A percentile compares a stretch with the other conserved stretches of the same genome.
Evolutionary conservation across 2,329 filamentous ascomycete genomes (phyloP).

Genomic region (Colletotrichum karsti): DNA sequence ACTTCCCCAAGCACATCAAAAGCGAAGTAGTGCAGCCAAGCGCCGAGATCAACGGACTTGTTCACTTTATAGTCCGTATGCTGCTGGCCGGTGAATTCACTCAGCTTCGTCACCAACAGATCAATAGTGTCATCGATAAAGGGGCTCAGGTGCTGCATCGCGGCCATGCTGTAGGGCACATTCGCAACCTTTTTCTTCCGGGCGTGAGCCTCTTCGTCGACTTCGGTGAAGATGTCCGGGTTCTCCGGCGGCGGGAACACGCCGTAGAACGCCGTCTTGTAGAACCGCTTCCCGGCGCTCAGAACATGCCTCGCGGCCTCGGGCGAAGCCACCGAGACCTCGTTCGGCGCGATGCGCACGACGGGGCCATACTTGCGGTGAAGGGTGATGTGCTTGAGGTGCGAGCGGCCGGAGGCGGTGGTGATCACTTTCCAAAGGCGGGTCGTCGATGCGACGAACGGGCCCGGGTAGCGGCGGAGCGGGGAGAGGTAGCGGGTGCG

Average conservation of each 20-base stretch:
- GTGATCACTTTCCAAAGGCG: conserved; percentile 53
- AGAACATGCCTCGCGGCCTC: conserved; percentile 45
- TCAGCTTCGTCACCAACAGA: conserved; percentile 51
- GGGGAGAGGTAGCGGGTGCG: conserved; percentile 62
- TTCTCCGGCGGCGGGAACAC: conserved; percentile 66
- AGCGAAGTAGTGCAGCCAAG: conserved; percentile 48
- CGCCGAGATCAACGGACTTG: conserved; percentile 52
- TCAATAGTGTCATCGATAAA: conserved; percentile 62
- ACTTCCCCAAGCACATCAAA: conserved; percentile 60
- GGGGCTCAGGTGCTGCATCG: conserved; percentile 59
- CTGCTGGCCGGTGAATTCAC: conserved; percentile 42
- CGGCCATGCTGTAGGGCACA: conserved; percentile 61
- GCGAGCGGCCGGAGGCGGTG: conserved; percentile 46
- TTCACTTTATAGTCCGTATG: conserved; percentile 4
- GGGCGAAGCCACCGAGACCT: conserved; percentile 47
- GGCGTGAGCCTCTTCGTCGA: conserved; percentile 61
- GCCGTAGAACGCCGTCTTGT: conserved; percentile 61
- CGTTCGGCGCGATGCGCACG: conserved; percentile 41
- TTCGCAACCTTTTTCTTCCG: conserved; percentile 63
- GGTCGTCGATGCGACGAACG: conserved; percentile 66
- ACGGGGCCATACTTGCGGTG: conserved; percentile 42
- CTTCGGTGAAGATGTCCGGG: conserved; percentile 67
- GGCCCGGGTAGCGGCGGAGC: conserved; percentile 77
- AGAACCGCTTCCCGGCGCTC: conserved; percentile 59
- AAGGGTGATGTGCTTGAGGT: conserved; percentile 52